These are phyloP conservation scores for Aspergillus novofumigatus DNA, from an alignment of 2,329 filamentous ascomycete species.

Conservation along the genomic window DNA sequence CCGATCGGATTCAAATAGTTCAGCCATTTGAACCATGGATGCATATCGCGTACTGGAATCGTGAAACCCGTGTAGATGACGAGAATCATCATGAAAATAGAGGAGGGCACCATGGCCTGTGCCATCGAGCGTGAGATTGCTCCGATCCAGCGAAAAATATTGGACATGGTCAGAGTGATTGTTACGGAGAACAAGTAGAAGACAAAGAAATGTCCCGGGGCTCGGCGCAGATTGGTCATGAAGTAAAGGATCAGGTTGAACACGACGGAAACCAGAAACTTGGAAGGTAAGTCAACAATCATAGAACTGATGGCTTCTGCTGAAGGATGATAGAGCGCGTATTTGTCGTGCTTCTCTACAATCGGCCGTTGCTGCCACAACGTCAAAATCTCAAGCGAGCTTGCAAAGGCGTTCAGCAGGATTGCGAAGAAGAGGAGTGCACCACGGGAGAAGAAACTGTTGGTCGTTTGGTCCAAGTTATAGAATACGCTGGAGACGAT, in stretches of 20 bases:
- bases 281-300: slow-evolving; percentile 79
- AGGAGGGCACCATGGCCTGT: slow-evolving; percentile 54
- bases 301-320: slow-evolving; percentile 85
- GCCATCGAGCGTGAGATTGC: slow-evolving; percentile 65
- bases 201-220: slow-evolving; percentile 76
- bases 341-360: slow-evolving; percentile 82
- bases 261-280: slow-evolving; percentile 63
- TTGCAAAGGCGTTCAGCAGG: slow-evolving; percentile 76
- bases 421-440: slow-evolving; percentile 80
- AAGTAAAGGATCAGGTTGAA: slow-evolving; percentile 85
- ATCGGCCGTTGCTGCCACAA: slow-evolving; percentile 86
- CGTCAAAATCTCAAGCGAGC: slow-evolving; percentile 73
- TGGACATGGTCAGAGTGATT: slow-evolving; percentile 73
- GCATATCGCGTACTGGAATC: slow-evolving; percentile 58
- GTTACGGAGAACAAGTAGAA: slow-evolving; percentile 73
- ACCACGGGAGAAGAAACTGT: slow-evolving; percentile 72
- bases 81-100: slow-evolving; percentile 44
- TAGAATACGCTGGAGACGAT: slow-evolving; percentile 77
- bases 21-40: slow-evolving; percentile 77
- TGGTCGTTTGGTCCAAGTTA: slow-evolving; percentile 61
- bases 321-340: slow-evolving; percentile 84
- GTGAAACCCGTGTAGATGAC: slow-evolving; percentile 49
- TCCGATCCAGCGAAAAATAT: slow-evolving; percentile 77
- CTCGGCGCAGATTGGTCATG: slow-evolving; percentile 73
- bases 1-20: slow-evolving; percentile 75